These are phyloP conservation scores for Bipolaris bicolor DNA, from an alignment of 2,329 filamentous ascomycete genomes.

Conservation along the genomic window DNA sequence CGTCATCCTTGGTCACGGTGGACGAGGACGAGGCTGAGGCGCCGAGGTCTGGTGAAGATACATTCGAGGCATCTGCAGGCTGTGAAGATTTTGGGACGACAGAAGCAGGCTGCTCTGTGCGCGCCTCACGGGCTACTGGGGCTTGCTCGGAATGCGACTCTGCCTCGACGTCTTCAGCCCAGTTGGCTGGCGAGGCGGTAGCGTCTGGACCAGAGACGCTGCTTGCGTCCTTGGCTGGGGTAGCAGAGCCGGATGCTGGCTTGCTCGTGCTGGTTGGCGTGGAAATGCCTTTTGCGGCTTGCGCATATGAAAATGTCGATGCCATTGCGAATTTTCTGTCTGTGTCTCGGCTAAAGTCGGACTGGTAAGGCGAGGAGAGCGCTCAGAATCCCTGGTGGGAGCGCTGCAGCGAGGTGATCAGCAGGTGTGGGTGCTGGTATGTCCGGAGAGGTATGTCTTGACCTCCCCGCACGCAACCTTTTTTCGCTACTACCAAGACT, in stretches of 20 bases:
- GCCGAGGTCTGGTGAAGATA: slow-evolving; percentile 61
- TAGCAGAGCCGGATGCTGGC: slow-evolving; percentile 51
- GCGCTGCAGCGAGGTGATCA: slow-evolving; percentile 39
- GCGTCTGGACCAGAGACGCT: slow-evolving; percentile 30
- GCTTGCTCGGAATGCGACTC: slow-evolving; percentile 36
- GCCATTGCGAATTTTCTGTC: slow-evolving; percentile 35
- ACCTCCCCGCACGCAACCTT: slow-evolving; percentile 50
- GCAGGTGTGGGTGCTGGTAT: slow-evolving; percentile 35
- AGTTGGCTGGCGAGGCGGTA: slow-evolving; percentile 48
- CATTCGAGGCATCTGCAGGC: slow-evolving; percentile 30
- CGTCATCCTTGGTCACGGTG: slow-evolving; percentile 64
- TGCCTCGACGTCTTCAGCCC: slow-evolving; percentile 58
- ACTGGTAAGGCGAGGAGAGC: slow-evolving; percentile 17
- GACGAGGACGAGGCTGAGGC: slow-evolving; percentile 60
- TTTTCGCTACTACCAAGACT: slow-evolving; percentile 28
- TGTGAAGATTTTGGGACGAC: slow-evolving; percentile 24
- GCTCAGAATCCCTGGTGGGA: slow-evolving; percentile 42
- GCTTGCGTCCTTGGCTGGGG: slow-evolving; percentile 50
- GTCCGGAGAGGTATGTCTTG: slow-evolving; percentile 50
- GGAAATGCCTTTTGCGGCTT: slow-evolving; percentile 84
- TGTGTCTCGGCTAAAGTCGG: slow-evolving; percentile 12
- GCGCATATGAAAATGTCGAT: slow-evolving; percentile 84
- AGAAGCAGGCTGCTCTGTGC: slow-evolving; percentile 24
- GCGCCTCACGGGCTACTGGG: slow-evolving; percentile 30
- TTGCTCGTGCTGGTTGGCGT: slow-evolving; percentile 54